A percentile compares a stretch with the other conserved stretches of the same genome.
These are phyloP conservation scores for Naumovozyma dairenensis DNA, from an alignment of 805 yeast species.

Conservation along the genomic window DNA sequence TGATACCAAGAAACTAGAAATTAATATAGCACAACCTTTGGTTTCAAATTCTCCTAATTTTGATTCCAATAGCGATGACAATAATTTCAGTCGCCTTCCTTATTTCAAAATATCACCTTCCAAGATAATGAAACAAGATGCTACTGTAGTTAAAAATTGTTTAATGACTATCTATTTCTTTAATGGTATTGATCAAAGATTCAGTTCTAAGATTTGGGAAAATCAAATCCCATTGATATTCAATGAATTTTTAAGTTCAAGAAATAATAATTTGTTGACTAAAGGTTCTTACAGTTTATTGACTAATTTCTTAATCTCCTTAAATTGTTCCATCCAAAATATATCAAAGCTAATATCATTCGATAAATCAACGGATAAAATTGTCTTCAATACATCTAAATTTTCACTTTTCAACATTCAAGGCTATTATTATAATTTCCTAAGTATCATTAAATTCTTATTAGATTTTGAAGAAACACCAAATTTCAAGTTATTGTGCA, in stretches of 20 bases:
- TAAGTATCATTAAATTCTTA: slow-evolving; percentile 23
- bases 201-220: slow-evolving; percentile 21
- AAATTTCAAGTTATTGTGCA: slow-evolving; percentile 25
- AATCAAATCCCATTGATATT: slow-evolving; percentile 15
- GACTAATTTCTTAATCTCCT: slow-evolving; percentile 25
- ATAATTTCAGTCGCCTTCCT: background rate
- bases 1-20: slow-evolving; percentile 22
- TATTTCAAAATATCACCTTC: background rate
- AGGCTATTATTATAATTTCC: slow-evolving; percentile 24
- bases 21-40: slow-evolving; percentile 9
- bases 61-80: background rate
- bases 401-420: slow-evolving; percentile 25
- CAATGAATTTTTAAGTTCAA: slow-evolving; percentile 17
- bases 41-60: background rate
- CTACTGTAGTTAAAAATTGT: slow-evolving; percentile 20
- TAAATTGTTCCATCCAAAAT: slow-evolving; percentile 27
- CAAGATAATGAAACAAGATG: slow-evolving; percentile 14
- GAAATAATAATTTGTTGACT: slow-evolving; percentile 15
- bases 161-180: slow-evolving; percentile 25
- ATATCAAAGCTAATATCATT: slow-evolving; percentile 16
- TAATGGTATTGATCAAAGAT: slow-evolving; percentile 14
- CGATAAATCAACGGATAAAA: slow-evolving; percentile 8
- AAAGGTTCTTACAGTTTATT: slow-evolving; percentile 22
- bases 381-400: slow-evolving; percentile 13
- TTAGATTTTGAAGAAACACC: slow-evolving; percentile 28